Conservation (phyloP, 768 basidiomycete genomes). For the Phylloporus arenicola region DNA sequence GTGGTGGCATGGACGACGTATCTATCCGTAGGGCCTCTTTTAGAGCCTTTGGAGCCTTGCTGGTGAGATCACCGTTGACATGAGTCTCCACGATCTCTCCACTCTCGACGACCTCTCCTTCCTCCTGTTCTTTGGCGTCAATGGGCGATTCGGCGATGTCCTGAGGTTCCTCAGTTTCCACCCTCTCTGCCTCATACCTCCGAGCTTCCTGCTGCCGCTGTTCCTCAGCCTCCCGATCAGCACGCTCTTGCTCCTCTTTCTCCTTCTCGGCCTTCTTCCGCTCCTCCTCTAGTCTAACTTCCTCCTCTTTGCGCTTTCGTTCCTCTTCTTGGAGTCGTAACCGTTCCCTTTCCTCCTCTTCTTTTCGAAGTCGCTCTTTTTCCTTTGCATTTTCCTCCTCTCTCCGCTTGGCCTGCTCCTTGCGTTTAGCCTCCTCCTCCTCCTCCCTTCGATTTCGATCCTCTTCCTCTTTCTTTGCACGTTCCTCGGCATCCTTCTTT, state of each 20-base stretch:
- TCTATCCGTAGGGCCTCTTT: constrained; percentile 64
- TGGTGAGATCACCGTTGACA: constrained; percentile 35
- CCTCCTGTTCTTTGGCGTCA: constrained; percentile 42
- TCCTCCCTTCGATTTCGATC: constrained; percentile 38
- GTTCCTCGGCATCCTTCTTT: constrained; percentile 36
- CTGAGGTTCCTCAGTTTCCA: constrained; percentile 36
- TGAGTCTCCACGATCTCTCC: constrained; percentile 26
- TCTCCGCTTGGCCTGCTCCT: constrained; percentile 38
- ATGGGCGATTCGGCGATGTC: constrained; percentile 30
- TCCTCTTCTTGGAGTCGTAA: constrained; percentile 30
- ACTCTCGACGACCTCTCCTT: constrained; percentile 32
- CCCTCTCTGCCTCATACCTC: constrained; percentile 19
- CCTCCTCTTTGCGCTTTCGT: constrained; percentile 29
- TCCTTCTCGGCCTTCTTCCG: constrained; percentile 27
- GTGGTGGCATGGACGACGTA: constrained; percentile 43
- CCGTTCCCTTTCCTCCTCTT: constrained; percentile 37
- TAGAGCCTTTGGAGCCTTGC: constrained; percentile 32
- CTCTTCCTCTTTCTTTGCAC: constrained; percentile 32
- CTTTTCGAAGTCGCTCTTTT: constrained; percentile 33
- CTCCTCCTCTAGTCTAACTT: constrained; percentile 29
- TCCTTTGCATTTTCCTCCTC: constrained; percentile 36
- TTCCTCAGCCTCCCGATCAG: constrained; percentile 33
- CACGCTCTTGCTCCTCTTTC: constrained; percentile 41
- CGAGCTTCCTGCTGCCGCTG: constrained; percentile 20
- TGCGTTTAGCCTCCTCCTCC: constrained; percentile 37